Conservation (phyloP, 1,284 basidiomycete species). For the Trichosporon asahii region DNA sequence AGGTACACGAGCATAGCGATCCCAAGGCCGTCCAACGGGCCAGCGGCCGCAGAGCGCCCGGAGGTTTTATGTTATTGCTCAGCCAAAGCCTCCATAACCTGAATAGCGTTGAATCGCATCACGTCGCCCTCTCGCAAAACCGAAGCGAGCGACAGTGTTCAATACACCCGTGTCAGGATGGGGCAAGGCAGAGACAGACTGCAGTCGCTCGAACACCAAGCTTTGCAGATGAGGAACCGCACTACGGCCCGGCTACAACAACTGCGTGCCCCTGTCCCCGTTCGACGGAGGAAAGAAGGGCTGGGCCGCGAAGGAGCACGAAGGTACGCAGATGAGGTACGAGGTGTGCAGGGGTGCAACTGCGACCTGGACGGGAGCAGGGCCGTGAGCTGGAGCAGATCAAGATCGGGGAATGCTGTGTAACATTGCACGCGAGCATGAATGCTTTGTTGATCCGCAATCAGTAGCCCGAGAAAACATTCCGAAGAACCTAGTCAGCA, state of each 20-base stretch:
- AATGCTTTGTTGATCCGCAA: background rate
- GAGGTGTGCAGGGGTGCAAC: background rate
- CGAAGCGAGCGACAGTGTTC: background rate
- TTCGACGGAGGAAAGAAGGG: background rate
- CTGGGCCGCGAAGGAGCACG: background rate
- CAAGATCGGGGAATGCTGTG: background rate
- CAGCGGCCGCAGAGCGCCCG: background rate
- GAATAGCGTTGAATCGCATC: background rate
- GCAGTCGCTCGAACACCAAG: background rate
- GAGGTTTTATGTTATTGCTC: background rate
- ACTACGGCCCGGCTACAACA: background rate
- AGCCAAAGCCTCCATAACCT: background rate
- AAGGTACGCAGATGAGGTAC: background rate
- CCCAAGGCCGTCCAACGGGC: too few species aligned
- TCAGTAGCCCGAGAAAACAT: background rate
- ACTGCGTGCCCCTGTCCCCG: background rate
- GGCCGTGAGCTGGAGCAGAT: too few species aligned
- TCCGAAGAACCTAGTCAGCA: background rate
- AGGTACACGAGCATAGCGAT: background rate
- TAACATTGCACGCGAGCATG: background rate
- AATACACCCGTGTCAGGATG: background rate
- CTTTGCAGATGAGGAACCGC: background rate
- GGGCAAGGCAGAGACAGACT: too few species aligned
- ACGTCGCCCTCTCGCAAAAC: background rate
- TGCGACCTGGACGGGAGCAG: too few species aligned